phyloP scores from a whole-genome alignment of 2,329 filamentous ascomycete genomes.

The Fusarium sp. region DNA sequence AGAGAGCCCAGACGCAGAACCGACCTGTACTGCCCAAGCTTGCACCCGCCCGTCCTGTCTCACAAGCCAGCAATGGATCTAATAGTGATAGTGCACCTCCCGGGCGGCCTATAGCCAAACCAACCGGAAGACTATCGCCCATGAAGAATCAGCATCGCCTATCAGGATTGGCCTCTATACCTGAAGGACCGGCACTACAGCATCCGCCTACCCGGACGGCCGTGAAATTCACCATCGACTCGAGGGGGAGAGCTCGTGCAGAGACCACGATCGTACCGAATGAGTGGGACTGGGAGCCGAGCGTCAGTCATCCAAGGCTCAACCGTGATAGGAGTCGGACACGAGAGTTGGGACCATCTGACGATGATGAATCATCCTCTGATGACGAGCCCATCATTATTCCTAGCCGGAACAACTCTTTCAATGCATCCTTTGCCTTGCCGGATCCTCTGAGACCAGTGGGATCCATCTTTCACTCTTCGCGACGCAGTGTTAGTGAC shows the following conservation, averaged over 20 bases:
- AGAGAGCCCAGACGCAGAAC: constrained; percentile 54
- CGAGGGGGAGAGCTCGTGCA: constrained; percentile 70
- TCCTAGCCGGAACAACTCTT: constrained; percentile 69
- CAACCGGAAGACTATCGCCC: constrained; percentile 65
- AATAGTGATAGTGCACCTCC: constrained; percentile 46
- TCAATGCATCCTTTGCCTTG: constrained; percentile 67
- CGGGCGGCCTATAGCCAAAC: constrained; percentile 55
- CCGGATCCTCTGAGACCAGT: constrained; percentile 66
- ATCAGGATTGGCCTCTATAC: constrained; percentile 69
- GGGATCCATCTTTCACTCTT: constrained; percentile 62
- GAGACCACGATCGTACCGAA: constrained; percentile 63
- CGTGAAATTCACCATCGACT: constrained; percentile 74
- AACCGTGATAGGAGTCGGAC: constrained; percentile 50
- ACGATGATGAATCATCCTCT: constrained; percentile 68
- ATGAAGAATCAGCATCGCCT: constrained; percentile 65
- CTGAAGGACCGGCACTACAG: constrained; percentile 60
- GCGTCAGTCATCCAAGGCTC: constrained; percentile 49
- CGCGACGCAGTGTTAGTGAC: constrained; percentile 64
- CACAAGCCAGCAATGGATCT: constrained; percentile 51
- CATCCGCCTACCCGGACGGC: constrained; percentile 64
- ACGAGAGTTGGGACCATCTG: constrained; percentile 61
- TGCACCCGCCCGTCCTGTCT: constrained; percentile 59
- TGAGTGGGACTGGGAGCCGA: constrained; percentile 46
- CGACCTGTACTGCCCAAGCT: constrained; percentile 61
- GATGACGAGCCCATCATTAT: constrained; percentile 76